phyloP scores from a whole-genome alignment of 2,329 filamentous ascomycete genomes.

The Orbilia quercus region DNA sequence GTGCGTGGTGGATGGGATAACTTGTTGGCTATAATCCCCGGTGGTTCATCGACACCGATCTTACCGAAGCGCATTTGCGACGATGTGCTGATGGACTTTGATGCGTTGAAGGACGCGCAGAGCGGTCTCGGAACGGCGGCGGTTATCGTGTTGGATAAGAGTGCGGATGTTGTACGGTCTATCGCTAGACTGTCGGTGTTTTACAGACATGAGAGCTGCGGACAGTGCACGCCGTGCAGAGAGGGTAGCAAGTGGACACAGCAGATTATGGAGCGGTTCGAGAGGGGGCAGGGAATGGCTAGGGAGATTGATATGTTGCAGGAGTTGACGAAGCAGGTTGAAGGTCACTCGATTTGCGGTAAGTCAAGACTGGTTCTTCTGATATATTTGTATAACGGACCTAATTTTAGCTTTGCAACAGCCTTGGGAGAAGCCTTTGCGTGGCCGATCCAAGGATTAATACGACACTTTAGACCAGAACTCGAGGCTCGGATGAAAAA shows the following conservation, averaged over 20 bases:
- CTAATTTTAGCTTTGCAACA: constrained; percentile 61
- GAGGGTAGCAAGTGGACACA: constrained; percentile 99
- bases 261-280: constrained; percentile 98
- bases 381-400: constrained; percentile 59
- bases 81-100: constrained; percentile 98
- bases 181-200: constrained; percentile 94
- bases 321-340: constrained; percentile 98
- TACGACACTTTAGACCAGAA: constrained; percentile 97
- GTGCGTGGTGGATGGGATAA: constrained; percentile 98
- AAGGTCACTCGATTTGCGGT: constrained; percentile 98
- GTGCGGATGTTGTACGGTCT: constrained; percentile 91
- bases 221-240: constrained; percentile 98
- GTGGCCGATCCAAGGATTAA: constrained; percentile 97
- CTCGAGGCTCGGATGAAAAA: constrained; percentile 89
- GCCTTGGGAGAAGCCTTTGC: constrained; percentile 96
- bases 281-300: constrained; percentile 86
- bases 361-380: constrained; percentile 65
- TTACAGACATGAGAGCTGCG: constrained; percentile 98
- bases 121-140: constrained; percentile 96
- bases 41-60: constrained; percentile 95
- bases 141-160: constrained; percentile 99
- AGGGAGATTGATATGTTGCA: constrained; percentile 99
- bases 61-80: constrained; percentile 90
- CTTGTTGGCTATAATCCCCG: constrained; percentile 91
- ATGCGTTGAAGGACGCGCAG: constrained; percentile 96